These are phyloP conservation scores for Tolypocladium cylindrosporum DNA, from an alignment of 2,329 filamentous ascomycete genomes.

Conservation along the genomic window DNA sequence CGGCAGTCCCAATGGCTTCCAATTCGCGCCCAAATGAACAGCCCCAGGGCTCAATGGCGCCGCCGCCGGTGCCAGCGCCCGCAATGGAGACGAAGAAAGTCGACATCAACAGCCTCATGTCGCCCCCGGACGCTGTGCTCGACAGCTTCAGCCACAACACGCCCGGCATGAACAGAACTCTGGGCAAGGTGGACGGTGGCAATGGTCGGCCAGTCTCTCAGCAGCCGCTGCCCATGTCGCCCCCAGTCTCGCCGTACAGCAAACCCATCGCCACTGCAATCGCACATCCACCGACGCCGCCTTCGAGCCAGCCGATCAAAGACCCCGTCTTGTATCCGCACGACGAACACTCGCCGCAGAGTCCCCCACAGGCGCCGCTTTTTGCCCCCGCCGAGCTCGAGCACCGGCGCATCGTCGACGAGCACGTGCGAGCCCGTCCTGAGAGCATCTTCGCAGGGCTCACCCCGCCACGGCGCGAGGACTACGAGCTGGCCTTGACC, in stretches of 20 bases:
- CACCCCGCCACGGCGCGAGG: conserved; percentile 37
- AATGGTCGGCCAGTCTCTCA: conserved; percentile 18
- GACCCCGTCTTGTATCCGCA: conserved; percentile 51
- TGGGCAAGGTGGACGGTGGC: conserved; percentile 4
- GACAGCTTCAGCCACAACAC: conserved; percentile 37
- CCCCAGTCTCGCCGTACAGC: conserved; percentile 44
- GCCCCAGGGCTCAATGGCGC: conserved; percentile 16
- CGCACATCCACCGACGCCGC: conserved; percentile 17
- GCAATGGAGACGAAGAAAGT: conserved; percentile 27
- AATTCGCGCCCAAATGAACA: conserved; percentile 12
- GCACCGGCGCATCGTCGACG: conserved; percentile 36
- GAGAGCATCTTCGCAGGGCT: conserved; percentile 30
- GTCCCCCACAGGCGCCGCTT: conserved; percentile 36
- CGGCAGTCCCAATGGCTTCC: conserved; percentile 15
- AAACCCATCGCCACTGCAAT: conserved; percentile 25
- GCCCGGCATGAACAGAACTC: not conserved
- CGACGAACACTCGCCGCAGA: conserved; percentile 28
- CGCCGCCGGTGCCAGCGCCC: conserved; percentile 14
- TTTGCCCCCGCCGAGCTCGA: conserved; percentile 34
- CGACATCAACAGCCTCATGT: conserved; percentile 49
- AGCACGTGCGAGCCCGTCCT: conserved; percentile 36
- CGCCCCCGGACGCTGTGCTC: conserved; percentile 46
- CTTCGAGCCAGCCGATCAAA: conserved; percentile 20
- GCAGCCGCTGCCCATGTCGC: conserved; percentile 38
- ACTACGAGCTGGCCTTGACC: conserved; percentile 43